Evolutionary conservation across 768 basidiomycete species (phyloP), one percentile per base, ranked within the genome.

Genomic region (Gloeophyllum trabeum): DNA sequence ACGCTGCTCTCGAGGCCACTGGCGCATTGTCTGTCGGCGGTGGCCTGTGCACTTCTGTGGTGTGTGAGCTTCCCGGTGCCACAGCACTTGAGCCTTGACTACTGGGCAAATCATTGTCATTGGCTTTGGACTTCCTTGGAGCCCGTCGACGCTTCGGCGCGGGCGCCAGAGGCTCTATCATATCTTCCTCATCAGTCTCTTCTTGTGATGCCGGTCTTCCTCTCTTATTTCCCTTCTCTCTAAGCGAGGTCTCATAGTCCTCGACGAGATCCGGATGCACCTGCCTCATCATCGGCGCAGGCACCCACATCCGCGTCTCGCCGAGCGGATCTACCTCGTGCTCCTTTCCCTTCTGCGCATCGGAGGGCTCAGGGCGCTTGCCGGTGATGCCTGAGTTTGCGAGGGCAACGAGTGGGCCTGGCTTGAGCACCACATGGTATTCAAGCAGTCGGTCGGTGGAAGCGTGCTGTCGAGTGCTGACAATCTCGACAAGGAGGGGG

Each of bases 381-480:
- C 60, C 59, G 24, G 48, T 52, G 42, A 64, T 54, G 10, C 60
- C 61, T 4, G 40, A 35, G 4, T 46, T 32, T 26, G 63, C 57
- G 4, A 68, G 49, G 3, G 47, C 39, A 14, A 63, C 61, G 23
- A 69, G 58, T 32, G 57, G 51, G 20, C 47, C 40, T 5, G 61
- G 66, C 16, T 54, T 49, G 37, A 68, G 56, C 34, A 62, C 60
- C 6, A 75, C 51, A 0, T 70, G 63, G 40, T 69, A 71, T 52
- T 71, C 70, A 13, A 61, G 51, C 7, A 61, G 51, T n/a, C 56
- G 24, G 30, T 67, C 67, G 6, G 67, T 66, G 21, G 60, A 62
- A 2, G 64, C 59, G 37, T 69, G 69, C 18, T 55, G 52, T 13
- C 69, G 59, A 3, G 41, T 52, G 3, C 54, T 48, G 36, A 58